Evolutionary conservation across 2,329 filamentous ascomycete genomes (phyloP).

Genomic region (Madurella mycetomatis): DNA sequence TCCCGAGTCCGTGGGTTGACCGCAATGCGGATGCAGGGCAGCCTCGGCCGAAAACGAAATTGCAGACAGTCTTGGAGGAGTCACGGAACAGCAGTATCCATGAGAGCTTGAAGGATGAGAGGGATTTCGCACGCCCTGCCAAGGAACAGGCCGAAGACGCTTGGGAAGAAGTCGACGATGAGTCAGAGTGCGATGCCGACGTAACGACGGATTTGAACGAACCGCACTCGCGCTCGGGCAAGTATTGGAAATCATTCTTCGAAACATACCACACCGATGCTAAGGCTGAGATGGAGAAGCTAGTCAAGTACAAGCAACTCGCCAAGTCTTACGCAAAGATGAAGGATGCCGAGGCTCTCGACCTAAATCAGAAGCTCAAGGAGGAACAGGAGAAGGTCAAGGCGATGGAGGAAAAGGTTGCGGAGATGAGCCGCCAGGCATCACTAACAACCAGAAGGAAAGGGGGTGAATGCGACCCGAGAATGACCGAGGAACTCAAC

Average conservation of each 20-base stretch:
- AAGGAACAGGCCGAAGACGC: slow-evolving; percentile 36
- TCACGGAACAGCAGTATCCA: slow-evolving; percentile 31
- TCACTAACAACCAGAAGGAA: slow-evolving; percentile 35
- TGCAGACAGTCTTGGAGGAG: slow-evolving; percentile 45
- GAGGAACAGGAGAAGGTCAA: slow-evolving; percentile 64
- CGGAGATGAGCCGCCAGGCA: slow-evolving; percentile 57
- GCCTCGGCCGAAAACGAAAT: slow-evolving; percentile 36
- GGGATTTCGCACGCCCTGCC: slow-evolving; percentile 8
- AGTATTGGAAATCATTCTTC: slow-evolving; percentile 77
- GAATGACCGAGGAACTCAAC: slow-evolving; percentile 50
- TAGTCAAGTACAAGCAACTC: slow-evolving; percentile 74
- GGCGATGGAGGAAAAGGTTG: slow-evolving; percentile 59
- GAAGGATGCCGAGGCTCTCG: slow-evolving; percentile 68
- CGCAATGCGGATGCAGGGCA: slow-evolving; percentile 20
- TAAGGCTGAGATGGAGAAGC: slow-evolving; percentile 68
- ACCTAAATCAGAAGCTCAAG: slow-evolving; percentile 60
- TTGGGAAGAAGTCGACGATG: slow-evolving; percentile 50
- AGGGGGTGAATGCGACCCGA: slow-evolving; percentile 41
- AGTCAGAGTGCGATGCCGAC: slow-evolving; percentile 50
- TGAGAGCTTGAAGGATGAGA: slow-evolving; percentile 13
- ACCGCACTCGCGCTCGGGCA: slow-evolving; percentile 69
- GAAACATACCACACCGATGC: slow-evolving; percentile 69
- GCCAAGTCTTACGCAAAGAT: slow-evolving; percentile 74
- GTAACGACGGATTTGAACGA: slow-evolving; percentile 67
- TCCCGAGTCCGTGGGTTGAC: slow-evolving; percentile 28